These are phyloP conservation scores for Whalleya microplaca DNA, from an alignment of 2,329 filamentous ascomycete species.

Conservation along the genomic window DNA sequence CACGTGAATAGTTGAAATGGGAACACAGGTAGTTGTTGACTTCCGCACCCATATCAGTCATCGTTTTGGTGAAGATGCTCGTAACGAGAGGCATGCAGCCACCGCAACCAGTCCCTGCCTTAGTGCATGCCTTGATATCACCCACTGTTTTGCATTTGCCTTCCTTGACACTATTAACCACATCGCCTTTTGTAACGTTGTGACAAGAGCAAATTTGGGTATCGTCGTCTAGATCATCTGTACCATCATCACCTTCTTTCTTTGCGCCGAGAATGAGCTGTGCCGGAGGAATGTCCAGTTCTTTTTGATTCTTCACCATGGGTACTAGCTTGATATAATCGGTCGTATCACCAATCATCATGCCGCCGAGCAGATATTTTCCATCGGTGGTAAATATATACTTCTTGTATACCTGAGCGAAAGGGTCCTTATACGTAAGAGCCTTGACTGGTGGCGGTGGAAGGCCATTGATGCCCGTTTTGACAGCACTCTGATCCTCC, in stretches of 20 bases:
- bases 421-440: constrained; percentile 86
- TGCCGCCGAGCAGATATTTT: constrained; percentile 88
- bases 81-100: constrained; percentile 89
- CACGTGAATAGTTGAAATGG: constrained; percentile 82
- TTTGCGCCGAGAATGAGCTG: constrained; percentile 82
- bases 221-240: constrained; percentile 79
- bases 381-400: constrained; percentile 89
- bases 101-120: constrained; percentile 88
- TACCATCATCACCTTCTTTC: constrained; percentile 73
- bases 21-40: constrained; percentile 85
- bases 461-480: constrained; percentile 57
- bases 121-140: constrained; percentile 87
- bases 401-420: constrained; percentile 89
- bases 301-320: constrained; percentile 83
- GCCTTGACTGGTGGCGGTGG: constrained; percentile 72
- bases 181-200: constrained; percentile 85
- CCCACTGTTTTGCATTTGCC: constrained; percentile 80
- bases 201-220: constrained; percentile 92
- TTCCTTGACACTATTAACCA: constrained; percentile 72
- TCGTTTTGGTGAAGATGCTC: constrained; percentile 87
- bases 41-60: constrained; percentile 83
- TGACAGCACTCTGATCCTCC: constrained; percentile 40
- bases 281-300: constrained; percentile 75
- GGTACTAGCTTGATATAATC: constrained; percentile 90
- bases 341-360: constrained; percentile 94